Evolutionary conservation across 768 basidiomycete species (phyloP), one percentile per base, ranked within the genome.

Genomic region (Sistotremastrum suecicum): DNA sequence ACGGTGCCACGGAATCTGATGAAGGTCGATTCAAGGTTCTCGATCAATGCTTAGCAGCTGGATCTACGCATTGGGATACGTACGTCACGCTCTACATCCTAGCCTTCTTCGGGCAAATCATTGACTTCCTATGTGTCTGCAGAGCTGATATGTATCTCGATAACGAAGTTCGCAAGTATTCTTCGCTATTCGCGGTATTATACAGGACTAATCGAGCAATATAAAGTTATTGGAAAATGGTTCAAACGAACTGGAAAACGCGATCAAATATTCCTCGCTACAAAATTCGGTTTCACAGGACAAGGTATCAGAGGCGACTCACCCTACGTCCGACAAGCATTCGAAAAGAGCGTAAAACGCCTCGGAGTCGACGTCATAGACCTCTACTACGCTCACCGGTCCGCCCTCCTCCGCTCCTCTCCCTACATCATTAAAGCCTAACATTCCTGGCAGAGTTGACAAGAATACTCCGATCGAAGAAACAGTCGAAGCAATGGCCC

Each of bases 11-110:
- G 0, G 60, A 60, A 9, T 48, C 65, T 3, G 78, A 82, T 48
- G 75, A 80, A 50, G 75, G 79, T 44, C 65, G 76, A 2, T 68
- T 81, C 52, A 71, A 74, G 69, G 76, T 74, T 35, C 58, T 73
- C 8, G 71, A 75, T 44, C 62, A 62, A 5, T 62, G 66, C 0
- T 61, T 66, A 39, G 60, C 61, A 34, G 45, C 41, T 3, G 71
- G 71, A 5, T 68, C 63, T 50, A 74, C 60, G 1, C 62, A 66
- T 49, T 72, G 70, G 70, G 72, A 74, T 50, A 67, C 67, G 0
- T 65, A 70, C 4, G 9, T 9, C 37, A 12, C 37, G 12, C 12
- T 9, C 12, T 9, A 37, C 12, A 20, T 2, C 20, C 9, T 37
- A 37, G 9, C 37, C 37, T 9, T 9, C 37, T 37, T 9, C 9